A percentile compares a stretch with the other conserved stretches of the same genome.
Evolutionary conservation across 192 early-diverging fungal genomes (phyloP).

Genomic region (Gryganskiella cystojenkinii): DNA sequence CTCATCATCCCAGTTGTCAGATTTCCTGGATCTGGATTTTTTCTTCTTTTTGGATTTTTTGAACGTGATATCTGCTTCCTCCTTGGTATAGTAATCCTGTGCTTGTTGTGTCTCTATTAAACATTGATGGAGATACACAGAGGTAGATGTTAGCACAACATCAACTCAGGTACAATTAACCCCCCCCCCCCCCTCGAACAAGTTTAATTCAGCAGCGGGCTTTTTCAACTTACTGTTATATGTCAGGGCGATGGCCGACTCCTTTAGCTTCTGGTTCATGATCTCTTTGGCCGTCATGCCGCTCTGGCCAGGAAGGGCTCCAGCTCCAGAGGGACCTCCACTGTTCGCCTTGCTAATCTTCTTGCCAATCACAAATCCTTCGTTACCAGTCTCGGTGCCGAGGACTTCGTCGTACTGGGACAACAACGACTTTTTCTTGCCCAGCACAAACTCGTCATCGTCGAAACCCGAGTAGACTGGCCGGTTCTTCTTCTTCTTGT

Average conservation of each 20-base stretch:
- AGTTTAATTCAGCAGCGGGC: neutral
- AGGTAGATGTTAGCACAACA: neutral
- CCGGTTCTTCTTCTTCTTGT: conserved; percentile 71
- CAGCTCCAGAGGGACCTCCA: neutral
- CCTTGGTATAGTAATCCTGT: conserved; percentile 91
- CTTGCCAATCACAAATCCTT: conserved; percentile 49
- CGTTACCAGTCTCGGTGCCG: conserved; percentile 26
- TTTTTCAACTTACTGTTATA: conserved; percentile 58
- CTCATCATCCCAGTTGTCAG: conserved; percentile 60
- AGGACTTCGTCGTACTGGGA: conserved; percentile 87
- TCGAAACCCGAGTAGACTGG: conserved; percentile 79
- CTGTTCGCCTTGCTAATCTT: conserved; percentile 23
- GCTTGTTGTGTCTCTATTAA: conserved; percentile 68
- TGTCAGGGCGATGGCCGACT: conserved; percentile 60
- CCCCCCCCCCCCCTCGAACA: no score
- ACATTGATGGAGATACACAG: neutral
- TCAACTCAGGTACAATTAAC: no score
- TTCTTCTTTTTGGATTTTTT: conserved; percentile 84
- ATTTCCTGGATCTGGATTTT: conserved; percentile 60
- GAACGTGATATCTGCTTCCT: conserved; percentile 81
- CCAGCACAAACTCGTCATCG: conserved; percentile 71
- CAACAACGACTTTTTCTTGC: conserved; percentile 65
- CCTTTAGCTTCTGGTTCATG: conserved; percentile 47
- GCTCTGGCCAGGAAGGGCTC: neutral
- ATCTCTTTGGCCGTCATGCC: conserved; percentile 34